A percentile compares a stretch with the other conserved stretches of the same genome.
Evolutionary conservation across 31 red algal genomes (phyloP).

Genomic region (Odonthalia washingtoniensis): DNA sequence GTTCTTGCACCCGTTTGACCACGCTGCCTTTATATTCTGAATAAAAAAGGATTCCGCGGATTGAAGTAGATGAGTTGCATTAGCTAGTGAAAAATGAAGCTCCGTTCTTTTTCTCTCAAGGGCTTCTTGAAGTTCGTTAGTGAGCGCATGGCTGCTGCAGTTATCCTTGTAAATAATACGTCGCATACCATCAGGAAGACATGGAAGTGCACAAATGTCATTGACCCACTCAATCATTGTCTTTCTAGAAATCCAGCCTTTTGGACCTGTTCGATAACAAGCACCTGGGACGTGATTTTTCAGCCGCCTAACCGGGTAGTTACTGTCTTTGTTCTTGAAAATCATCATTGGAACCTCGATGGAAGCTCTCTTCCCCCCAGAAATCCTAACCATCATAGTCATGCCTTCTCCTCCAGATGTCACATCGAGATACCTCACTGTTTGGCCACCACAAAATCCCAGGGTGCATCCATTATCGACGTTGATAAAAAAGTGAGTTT

Average conservation of each 20-base stretch:
- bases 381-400: slow-evolving; percentile 49
- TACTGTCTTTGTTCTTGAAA: slow-evolving; percentile 39
- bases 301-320: slow-evolving; percentile 41
- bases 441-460: slow-evolving; percentile 6
- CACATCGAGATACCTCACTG: slow-evolving; percentile 14
- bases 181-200: slow-evolving; percentile 1
- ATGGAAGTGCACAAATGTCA: background rate
- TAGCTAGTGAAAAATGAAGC: background rate
- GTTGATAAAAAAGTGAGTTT: slow-evolving; percentile 52
- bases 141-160: slow-evolving; percentile 10
- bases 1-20: slow-evolving; percentile 25
- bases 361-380: slow-evolving; percentile 3
- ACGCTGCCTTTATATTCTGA: slow-evolving; percentile 37
- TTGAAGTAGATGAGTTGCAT: slow-evolving; percentile 48
- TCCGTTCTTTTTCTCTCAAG: background rate
- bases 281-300: slow-evolving; percentile 11
- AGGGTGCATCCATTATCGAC: too few species aligned
- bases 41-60: slow-evolving; percentile 58
- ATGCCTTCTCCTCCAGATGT: slow-evolving; percentile 26
- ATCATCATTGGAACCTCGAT: slow-evolving; percentile 31
- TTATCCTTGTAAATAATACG: slow-evolving; percentile 35
- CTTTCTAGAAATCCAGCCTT: slow-evolving; percentile 37
- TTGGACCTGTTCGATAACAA: slow-evolving; percentile 30
- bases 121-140: background rate
- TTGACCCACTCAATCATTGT: slow-evolving; percentile 16